These are phyloP conservation scores for Syzygium aromaticum DNA, from an alignment of 345 rosid species.

Conservation along the genomic window DNA sequence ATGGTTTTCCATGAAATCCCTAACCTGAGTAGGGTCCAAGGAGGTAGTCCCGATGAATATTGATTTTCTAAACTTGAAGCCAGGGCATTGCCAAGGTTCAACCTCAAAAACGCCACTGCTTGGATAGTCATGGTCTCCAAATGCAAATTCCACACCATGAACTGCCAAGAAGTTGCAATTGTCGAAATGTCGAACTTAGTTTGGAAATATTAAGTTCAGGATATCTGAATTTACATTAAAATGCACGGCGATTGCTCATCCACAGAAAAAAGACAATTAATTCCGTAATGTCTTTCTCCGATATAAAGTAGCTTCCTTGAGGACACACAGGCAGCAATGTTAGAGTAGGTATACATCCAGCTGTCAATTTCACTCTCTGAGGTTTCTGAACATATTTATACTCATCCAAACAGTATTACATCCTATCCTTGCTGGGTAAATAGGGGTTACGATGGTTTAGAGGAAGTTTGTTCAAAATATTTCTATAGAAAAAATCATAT, in stretches of 20 bases:
- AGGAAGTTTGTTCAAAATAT: not conserved
- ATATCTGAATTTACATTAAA: not conserved
- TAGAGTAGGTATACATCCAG: not conserved
- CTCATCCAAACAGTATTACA: not conserved
- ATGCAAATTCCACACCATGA: constrained; percentile 88
- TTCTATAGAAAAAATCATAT: not conserved
- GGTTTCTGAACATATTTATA: not conserved
- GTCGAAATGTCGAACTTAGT: not conserved
- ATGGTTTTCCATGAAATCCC: constrained; percentile 71
- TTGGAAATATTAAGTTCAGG: not conserved
- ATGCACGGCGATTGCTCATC: not conserved
- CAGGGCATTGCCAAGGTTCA: constrained; percentile 82
- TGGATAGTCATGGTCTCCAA: constrained; percentile 86
- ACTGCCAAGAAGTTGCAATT: constrained; percentile 29
- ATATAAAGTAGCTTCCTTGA: not conserved
- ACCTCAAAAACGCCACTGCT: constrained; percentile 89
- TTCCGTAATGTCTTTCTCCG: not conserved
- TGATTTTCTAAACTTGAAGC: constrained; percentile 84
- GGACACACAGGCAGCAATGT: not conserved
- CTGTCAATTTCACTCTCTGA: not conserved
- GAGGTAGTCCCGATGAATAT: constrained; percentile 74
- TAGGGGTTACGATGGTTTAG: not conserved
- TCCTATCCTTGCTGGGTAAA: not conserved
- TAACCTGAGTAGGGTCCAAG: constrained; percentile 66
- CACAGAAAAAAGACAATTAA: not conserved